A percentile compares a stretch with the other conserved stretches of the same genome.
Evolutionary conservation across 2,329 filamentous ascomycete species (phyloP).

Genomic region (Elsinoe australis): DNA sequence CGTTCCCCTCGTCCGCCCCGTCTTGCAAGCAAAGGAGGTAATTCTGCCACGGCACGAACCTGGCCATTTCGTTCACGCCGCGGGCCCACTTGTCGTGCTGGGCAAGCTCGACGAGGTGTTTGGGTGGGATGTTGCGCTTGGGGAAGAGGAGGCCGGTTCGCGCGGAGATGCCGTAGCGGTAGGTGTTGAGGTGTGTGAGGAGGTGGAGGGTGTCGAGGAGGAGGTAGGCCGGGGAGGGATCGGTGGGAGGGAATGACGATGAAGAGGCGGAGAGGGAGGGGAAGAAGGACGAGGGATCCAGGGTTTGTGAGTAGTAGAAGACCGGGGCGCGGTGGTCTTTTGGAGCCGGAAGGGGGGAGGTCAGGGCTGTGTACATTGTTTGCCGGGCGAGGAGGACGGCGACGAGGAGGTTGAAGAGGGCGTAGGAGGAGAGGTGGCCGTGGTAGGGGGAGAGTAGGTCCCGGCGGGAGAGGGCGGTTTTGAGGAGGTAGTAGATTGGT

Average conservation of each 20-base stretch:
- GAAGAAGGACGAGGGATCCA: slow-evolving; percentile 8
- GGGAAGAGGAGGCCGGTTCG: slow-evolving; percentile 41
- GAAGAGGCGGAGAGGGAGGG: slow-evolving; percentile 18
- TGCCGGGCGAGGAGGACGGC: slow-evolving; percentile 43
- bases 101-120: slow-evolving; percentile 26
- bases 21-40: slow-evolving; percentile 51
- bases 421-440: slow-evolving; percentile 48
- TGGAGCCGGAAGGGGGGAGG: not conserved
- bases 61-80: slow-evolving; percentile 19
- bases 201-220: slow-evolving; percentile 45
- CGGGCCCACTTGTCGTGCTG: slow-evolving; percentile 6
- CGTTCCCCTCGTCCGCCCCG: slow-evolving; percentile 50
- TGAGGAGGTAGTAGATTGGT: slow-evolving; percentile 44
- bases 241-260: slow-evolving; percentile 22
- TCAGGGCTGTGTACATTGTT: slow-evolving; percentile 20
- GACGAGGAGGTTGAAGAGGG: slow-evolving; percentile 50
- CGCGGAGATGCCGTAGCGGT: slow-evolving; percentile 42
- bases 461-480: slow-evolving; percentile 44
- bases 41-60: slow-evolving; percentile 26
- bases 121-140: slow-evolving; percentile 22
- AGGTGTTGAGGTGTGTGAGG: slow-evolving; percentile 43
- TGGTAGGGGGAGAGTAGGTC: slow-evolving; percentile 41
- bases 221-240: slow-evolving; percentile 34
- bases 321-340: not conserved
- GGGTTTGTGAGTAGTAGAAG: not conserved